These are phyloP conservation scores for Groenewaldozyma tartarivorans DNA, from an alignment of 805 yeast species.

Conservation along the genomic window DNA sequence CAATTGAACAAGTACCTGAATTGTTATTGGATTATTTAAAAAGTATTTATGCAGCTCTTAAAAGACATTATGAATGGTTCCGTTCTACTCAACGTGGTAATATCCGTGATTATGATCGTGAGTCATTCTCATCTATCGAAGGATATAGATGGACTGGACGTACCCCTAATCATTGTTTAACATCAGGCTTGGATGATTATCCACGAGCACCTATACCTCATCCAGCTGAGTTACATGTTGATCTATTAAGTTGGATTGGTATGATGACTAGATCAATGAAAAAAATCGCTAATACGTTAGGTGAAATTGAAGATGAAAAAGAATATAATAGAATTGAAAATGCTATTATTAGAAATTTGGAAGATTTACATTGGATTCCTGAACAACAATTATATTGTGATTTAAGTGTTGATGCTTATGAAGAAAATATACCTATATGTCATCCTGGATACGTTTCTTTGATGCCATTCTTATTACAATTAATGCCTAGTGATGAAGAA, in stretches of 20 bases:
- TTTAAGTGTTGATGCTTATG: constrained; percentile 63
- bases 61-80: constrained; percentile 78
- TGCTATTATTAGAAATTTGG: constrained; percentile 54
- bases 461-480: constrained; percentile 71
- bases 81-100: constrained; percentile 72
- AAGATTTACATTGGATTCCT: constrained; percentile 72
- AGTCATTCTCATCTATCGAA: constrained; percentile 41
- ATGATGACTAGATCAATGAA: constrained; percentile 80
- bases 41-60: constrained; percentile 65
- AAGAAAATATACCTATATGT: constrained; percentile 60
- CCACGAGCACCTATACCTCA: constrained; percentile 80
- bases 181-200: constrained; percentile 93
- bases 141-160: constrained; percentile 93
- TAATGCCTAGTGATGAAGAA: constrained; percentile 42
- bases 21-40: constrained; percentile 29
- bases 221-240: constrained; percentile 83
- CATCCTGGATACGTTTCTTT: constrained; percentile 82
- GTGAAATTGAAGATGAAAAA: constrained; percentile 47
- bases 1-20: constrained; percentile 47
- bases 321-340: constrained; percentile 43
- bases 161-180: constrained; percentile 71
- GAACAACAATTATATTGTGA: constrained; percentile 69
- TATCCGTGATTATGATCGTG: constrained; percentile 59
- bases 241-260: constrained; percentile 86
- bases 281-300: constrained; percentile 56